Conservation (phyloP, 2,329 filamentous ascomycete genomes). For the Cephalotrichum gorgonifer region DNA sequence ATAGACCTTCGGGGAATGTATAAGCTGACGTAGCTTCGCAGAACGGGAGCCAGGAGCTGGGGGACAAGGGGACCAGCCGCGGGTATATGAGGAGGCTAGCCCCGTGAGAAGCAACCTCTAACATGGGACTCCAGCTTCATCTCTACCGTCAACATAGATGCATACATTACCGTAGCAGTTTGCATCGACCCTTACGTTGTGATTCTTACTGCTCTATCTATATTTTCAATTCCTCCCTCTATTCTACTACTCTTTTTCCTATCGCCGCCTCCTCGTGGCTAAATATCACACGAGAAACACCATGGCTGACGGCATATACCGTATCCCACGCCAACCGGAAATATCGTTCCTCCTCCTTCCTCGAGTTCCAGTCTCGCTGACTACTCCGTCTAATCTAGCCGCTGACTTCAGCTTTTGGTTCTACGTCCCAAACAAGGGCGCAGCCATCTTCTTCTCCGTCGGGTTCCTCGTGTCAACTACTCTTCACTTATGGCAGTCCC, state of each 20-base stretch:
- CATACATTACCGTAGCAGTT: too few relatives aligned
- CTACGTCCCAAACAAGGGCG: constrained; percentile 35
- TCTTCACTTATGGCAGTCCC: constrained; percentile 29
- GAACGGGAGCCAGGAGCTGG: background rate
- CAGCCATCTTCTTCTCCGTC: constrained; percentile 33
- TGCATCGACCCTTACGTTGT: too few relatives aligned
- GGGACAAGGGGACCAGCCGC: too few relatives aligned
- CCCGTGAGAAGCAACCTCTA: too few relatives aligned
- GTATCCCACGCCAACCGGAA: background rate
- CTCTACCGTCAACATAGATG: too few relatives aligned
- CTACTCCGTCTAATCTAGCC: constrained; percentile 13
- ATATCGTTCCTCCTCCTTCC: background rate
- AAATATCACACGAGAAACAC: background rate
- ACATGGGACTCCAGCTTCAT: too few relatives aligned
- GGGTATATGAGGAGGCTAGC: background rate
- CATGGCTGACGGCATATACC: background rate
- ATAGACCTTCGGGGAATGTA: background rate
- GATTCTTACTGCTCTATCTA: too few relatives aligned
- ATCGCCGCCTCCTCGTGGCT: too few relatives aligned
- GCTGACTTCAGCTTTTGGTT: constrained; percentile 29
- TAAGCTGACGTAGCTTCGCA: background rate
- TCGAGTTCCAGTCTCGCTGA: background rate
- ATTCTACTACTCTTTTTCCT: too few relatives aligned
- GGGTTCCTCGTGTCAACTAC: constrained; percentile 26
- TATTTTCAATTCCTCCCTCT: too few relatives aligned